Evolutionary conservation across 129 eudicot species (phyloP), one percentile per base, ranked within the genome.

Genomic region (Saposhnikovia divaricata): DNA sequence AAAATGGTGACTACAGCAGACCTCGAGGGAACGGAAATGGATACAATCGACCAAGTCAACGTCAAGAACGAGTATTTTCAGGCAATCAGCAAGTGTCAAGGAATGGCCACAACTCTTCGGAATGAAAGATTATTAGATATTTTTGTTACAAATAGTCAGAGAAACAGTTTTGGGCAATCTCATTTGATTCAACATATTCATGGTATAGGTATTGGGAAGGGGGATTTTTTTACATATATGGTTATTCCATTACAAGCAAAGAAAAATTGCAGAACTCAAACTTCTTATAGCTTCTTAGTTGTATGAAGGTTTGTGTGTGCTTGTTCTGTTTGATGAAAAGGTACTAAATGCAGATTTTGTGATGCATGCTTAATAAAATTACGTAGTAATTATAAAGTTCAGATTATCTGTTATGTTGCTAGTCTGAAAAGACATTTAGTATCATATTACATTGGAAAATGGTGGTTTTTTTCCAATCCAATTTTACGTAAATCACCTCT

Each of bases 1-100:
- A 89, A 51, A 90, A 86, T 48, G 91, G 88, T 38, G 90, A 89
- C 6, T 85, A 84, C 91, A 86, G 61, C 84, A 85, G 92, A 87
- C 79, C 89, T 9, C 89, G 91, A 85, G 93, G 90, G 71, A 91
- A 93, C 43, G 95, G 98, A 73, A 91, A 93, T 61, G 97, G 98
- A 39, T 88, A 83, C 89, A 68, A 93, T 69, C 85, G 95, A 72
- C 96, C 83, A 80, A 82, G 74, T 34, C 76, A 84, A 70, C 89
- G 90, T 23, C 93, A 85, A 79, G 90, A 84, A 81, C 77, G 82
- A 44, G 61, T 77, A 4, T 84, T 75, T 78, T 81, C 85, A 47
- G 83, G 80, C 80, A 80, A 79, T 46, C 87, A 82, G 46, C 88
- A 84, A 42, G 83, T 31, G n/a, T 80, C 89, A 31, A 84, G 88